A percentile compares a stretch with the other conserved stretches of the same genome.
phyloP scores from a whole-genome alignment of 768 basidiomycete genomes.

The Clitopilus passeckerianus region DNA sequence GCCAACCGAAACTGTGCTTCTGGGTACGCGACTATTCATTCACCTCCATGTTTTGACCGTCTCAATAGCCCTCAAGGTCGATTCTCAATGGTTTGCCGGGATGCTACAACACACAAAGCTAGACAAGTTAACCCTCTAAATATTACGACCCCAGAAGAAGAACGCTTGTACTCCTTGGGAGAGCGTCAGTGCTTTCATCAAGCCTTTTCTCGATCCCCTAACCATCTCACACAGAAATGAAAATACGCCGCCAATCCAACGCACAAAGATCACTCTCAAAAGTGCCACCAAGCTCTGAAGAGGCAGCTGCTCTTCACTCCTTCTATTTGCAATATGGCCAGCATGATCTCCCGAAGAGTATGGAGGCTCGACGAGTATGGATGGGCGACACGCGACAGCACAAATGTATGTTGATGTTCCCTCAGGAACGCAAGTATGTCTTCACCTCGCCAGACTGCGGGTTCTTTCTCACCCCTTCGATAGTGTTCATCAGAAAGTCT shows the following conservation, averaged over 20 bases:
- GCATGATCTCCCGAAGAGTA: conserved; percentile 21
- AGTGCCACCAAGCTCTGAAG: conserved; percentile 68
- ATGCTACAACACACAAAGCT: conserved; percentile 61
- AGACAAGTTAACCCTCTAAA: conserved; percentile 59
- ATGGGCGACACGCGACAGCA: conserved; percentile 73
- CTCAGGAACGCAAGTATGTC: conserved; percentile 76
- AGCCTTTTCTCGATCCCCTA: background rate
- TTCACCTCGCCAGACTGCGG: background rate
- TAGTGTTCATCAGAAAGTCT: conserved; percentile 79
- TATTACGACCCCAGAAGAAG: conserved; percentile 58
- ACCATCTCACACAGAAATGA: conserved; percentile 41
- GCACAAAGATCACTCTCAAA: conserved; percentile 59
- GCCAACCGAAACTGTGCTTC: conserved; percentile 55
- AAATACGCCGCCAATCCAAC: conserved; percentile 46
- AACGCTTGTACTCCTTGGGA: conserved; percentile 57
- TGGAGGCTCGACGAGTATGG: conserved; percentile 40
- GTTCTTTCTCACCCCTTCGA: background rate
- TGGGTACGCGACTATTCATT: conserved; percentile 38
- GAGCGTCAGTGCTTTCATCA: conserved; percentile 44
- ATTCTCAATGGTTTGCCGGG: conserved; percentile 88
- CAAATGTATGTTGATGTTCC: conserved; percentile 75
- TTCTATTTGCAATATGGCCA: conserved; percentile 61
- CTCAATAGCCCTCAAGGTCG: conserved; percentile 46
- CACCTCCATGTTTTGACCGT: background rate
- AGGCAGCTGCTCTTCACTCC: conserved; percentile 65